phyloP scores from a whole-genome alignment of 2,329 filamentous ascomycete genomes.

The Aspergillus costaricaensis region DNA sequence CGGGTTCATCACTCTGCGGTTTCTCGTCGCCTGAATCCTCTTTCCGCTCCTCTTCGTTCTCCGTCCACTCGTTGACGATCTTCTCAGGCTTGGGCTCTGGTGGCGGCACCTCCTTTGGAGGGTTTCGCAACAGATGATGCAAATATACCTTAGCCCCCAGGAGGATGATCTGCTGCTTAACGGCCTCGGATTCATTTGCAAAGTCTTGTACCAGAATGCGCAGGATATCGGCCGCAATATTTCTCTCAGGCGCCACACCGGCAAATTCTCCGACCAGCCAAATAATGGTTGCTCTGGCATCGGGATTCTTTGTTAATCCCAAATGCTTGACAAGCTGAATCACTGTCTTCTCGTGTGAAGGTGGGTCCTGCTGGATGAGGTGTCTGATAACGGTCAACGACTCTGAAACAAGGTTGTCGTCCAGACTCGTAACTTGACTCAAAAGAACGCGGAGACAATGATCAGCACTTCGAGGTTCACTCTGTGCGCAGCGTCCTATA shows the following conservation, averaged over 20 bases:
- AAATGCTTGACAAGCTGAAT: slow-evolving; percentile 87
- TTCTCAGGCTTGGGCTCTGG: slow-evolving; percentile 23
- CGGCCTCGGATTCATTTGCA: slow-evolving; percentile 76
- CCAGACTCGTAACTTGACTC: slow-evolving; percentile 82
- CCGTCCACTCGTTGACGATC: slow-evolving; percentile 33
- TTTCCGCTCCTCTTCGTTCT: slow-evolving; percentile 29
- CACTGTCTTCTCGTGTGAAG: slow-evolving; percentile 79
- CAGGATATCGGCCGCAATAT: slow-evolving; percentile 89
- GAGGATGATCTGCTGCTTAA: slow-evolving; percentile 87
- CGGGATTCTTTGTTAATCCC: slow-evolving; percentile 81
- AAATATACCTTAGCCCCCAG: slow-evolving; percentile 96
- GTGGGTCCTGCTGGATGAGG: slow-evolving; percentile 87
- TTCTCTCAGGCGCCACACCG: slow-evolving; percentile 75
- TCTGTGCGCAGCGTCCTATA: slow-evolving; percentile 89
- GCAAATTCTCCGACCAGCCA: slow-evolving; percentile 97
- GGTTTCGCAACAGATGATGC: slow-evolving; percentile 69
- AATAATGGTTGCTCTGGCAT: slow-evolving; percentile 89
- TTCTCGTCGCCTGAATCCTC: slow-evolving; percentile 24
- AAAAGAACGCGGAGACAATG: slow-evolving; percentile 82
- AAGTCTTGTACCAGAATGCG: slow-evolving; percentile 87
- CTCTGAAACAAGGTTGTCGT: slow-evolving; percentile 86
- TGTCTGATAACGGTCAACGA: slow-evolving; percentile 93
- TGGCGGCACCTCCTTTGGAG: slow-evolving; percentile 27
- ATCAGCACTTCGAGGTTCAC: slow-evolving; percentile 67
- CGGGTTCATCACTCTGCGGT: slow-evolving; percentile 14